phyloP scores from a whole-genome alignment of 768 basidiomycete genomes.

The Jaapia argillacea region DNA sequence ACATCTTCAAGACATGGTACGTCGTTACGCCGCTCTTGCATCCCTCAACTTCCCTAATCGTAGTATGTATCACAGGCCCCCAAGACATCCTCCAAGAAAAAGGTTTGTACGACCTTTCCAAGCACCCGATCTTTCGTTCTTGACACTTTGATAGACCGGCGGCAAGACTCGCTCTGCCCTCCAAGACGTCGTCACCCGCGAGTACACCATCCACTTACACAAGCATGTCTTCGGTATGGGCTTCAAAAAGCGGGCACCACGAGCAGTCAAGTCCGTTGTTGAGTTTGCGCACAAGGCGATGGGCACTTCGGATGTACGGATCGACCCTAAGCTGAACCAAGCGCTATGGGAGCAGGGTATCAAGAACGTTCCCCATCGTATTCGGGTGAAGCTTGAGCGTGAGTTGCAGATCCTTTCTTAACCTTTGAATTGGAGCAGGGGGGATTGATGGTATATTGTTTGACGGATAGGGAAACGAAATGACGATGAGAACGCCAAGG shows the following conservation, averaged over 20 bases:
- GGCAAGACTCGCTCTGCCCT: constrained; percentile 94
- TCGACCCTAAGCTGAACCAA: constrained; percentile 97
- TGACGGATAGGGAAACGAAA: constrained; percentile 77
- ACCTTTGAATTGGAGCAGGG: background rate
- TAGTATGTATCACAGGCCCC: constrained; percentile 29
- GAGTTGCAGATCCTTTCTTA: constrained; percentile 21
- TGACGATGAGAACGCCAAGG: constrained; percentile 97
- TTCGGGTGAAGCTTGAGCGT: constrained; percentile 94
- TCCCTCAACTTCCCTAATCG: constrained; percentile 8
- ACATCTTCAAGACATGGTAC: constrained; percentile 65
- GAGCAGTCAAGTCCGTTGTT: constrained; percentile 91
- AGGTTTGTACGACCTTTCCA: too few relatives aligned
- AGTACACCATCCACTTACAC: constrained; percentile 98
- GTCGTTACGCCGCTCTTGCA: constrained; percentile 13
- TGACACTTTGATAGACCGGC: constrained; percentile 34
- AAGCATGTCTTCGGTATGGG: constrained; percentile 86
- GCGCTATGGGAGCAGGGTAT: constrained; percentile 90
- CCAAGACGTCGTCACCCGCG: constrained; percentile 95
- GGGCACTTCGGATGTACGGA: constrained; percentile 89
- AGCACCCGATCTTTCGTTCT: too few relatives aligned
- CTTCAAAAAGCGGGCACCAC: constrained; percentile 97
- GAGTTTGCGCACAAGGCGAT: constrained; percentile 89
- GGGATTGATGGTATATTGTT: background rate
- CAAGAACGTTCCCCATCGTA: constrained; percentile 86
- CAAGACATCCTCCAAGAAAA: constrained; percentile 38